Evolutionary conservation across 2,329 filamentous ascomycete genomes (phyloP), one percentile per base, ranked within the genome.

Genomic region (Calycina herbarum): DNA sequence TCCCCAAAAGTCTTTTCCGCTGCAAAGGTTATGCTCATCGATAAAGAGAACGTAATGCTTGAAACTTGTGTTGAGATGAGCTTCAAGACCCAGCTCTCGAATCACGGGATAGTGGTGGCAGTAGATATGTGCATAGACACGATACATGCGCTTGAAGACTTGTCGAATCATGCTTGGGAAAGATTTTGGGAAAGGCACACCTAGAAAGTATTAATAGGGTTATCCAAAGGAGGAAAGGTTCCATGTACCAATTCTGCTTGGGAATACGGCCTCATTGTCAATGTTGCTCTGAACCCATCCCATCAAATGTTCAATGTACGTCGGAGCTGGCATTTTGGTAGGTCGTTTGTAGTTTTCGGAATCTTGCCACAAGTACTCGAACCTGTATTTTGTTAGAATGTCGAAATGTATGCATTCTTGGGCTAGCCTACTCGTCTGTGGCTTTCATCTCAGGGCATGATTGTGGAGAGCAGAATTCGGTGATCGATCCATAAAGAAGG

Each of bases 21-120:
- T 96, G 33, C 93, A 93, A 72, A 99, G 81, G 72, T 87, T 89
- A 80, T 98, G 95, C 84, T 99, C 96, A 78, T 99, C 94, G 72
- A 99, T 93, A 79, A 99, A 99, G 66, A 99, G 86, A 68, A 99
- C 95, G 76, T 98, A 99, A 80, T 99, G 95, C 85, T 99, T 99
- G 87, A 99, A 99, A 80, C 93, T 96, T 15, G 95, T 99, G 81
- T 99, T 99, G 71, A 99, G 86, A 79, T 99, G 95, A 57, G 96
- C 94, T 80, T 99, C 95, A 66, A 99, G 86, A 27, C 95, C 95
- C 48, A 99, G 86, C 77, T 97, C 93, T 66, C 96, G 91, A 72
- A 99, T 90, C 71, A 99, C 94, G 42, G 94, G 94, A 80, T 99
- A 99, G 82, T 99, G 95, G 80, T 99, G 95, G 83, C 96, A 99